phyloP scores from a whole-genome alignment of 2,329 filamentous ascomycete genomes.

The Penicillium sp. region DNA sequence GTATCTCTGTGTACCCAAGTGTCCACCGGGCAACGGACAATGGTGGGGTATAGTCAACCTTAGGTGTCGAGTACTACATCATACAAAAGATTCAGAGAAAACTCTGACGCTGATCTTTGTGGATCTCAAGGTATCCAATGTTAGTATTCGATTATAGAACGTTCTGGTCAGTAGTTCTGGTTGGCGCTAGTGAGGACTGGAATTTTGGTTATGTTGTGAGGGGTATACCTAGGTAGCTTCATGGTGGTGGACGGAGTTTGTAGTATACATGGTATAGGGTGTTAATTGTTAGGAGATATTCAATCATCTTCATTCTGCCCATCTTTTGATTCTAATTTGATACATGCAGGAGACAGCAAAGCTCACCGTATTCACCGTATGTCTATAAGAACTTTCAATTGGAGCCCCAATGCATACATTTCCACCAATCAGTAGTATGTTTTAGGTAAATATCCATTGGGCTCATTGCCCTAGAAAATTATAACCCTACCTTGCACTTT shows the following conservation, averaged over 20 bases:
- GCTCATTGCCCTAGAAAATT: neutral
- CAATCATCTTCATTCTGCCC: too few species aligned
- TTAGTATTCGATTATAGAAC: neutral
- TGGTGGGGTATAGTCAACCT: neutral
- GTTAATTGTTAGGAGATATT: too few species aligned
- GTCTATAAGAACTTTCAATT: neutral
- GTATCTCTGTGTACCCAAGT: conserved; percentile 6
- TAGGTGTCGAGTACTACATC: conserved; percentile 1
- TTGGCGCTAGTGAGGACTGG: neutral
- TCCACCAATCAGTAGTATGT: neutral
- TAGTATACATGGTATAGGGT: neutral
- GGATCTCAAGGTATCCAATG: neutral
- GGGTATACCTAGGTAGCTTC: neutral
- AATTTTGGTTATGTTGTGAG: neutral
- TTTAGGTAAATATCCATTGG: neutral
- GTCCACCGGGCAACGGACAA: neutral
- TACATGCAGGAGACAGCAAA: neutral
- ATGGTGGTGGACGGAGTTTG: neutral
- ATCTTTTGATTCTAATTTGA: neutral
- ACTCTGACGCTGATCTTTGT: conserved; percentile 11
- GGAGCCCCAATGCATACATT: neutral
- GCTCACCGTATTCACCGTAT: neutral
- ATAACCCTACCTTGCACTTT: neutral
- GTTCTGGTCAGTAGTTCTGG: neutral
- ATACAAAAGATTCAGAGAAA: conserved; percentile 2